Evolutionary conservation across 2,329 filamentous ascomycete genomes (phyloP), one percentile per base, ranked within the genome.

Genomic region (Trichoderma breve): DNA sequence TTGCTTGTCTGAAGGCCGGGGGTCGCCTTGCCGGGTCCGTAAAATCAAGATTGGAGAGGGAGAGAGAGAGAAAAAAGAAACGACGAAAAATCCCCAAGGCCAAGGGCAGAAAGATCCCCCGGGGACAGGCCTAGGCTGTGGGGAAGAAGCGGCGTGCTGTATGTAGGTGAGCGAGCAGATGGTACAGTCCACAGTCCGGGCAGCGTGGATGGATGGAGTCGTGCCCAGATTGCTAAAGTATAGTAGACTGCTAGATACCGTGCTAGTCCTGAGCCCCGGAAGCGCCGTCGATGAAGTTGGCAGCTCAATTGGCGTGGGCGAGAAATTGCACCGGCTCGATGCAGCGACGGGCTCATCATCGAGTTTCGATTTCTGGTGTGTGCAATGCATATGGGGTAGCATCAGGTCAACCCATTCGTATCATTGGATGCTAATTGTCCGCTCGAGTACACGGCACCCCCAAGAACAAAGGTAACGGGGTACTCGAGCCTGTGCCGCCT

Each of bases 341-440:
- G 61, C 61, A 63, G 34, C 28, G 28, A 61, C 66, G 57, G 66
- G 66, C 66, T 70, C 66, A 62, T 61, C 34, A 21, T n/a, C 66
- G 57, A 70, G 66, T 70, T 62, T 70, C 26, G 65, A 39, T n/a
- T 70, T 34, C 28, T 61, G 66, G 57, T 39, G 66, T 28, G 28
- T 62, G 66, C 43, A 36, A 68, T 60, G 66, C 66, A 51, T 24
- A 69, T 69, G 66, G 66, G 66, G 66, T 69, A 24, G 65, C 65
- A 53, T 69, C 66, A 69, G 57, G 55, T 60, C 36, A 61, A 15
- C 11, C 51, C 53, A 55, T 39, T 11, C 21, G 64, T 39, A 28
- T 57, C 61, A 70, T 62, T 70, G 66, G 66, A 34, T 62, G 66
- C 66, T 62, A 70, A 62, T 36, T 51, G 55, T 53, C 66, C 57